phyloP scores from a whole-genome alignment of 2,329 filamentous ascomycete species.

The Aspergillus caelatus region DNA sequence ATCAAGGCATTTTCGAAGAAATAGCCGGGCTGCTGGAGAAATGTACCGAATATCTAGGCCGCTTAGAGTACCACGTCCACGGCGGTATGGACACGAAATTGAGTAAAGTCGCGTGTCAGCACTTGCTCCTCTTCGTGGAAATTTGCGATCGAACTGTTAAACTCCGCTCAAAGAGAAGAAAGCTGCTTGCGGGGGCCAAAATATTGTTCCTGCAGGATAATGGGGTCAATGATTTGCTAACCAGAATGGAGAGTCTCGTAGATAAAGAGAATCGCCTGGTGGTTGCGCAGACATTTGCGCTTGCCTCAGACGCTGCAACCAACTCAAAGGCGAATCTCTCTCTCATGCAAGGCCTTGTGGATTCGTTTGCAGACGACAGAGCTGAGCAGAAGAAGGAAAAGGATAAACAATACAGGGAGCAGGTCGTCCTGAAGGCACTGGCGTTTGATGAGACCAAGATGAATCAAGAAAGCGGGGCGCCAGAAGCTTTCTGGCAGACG shows the following conservation, averaged over 20 bases:
- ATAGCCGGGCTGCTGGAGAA: slow-evolving; percentile 20
- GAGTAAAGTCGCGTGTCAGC: slow-evolving; percentile 21
- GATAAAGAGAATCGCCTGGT: slow-evolving; percentile 21
- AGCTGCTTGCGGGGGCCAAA: slow-evolving; percentile 18
- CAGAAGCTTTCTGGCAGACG: slow-evolving; percentile 20
- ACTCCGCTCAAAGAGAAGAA: slow-evolving; percentile 18
- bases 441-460: slow-evolving; percentile 23
- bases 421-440: slow-evolving; percentile 15
- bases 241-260: slow-evolving; percentile 19
- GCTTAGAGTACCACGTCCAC: slow-evolving; percentile 21
- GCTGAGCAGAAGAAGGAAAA: slow-evolving; percentile 19
- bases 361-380: slow-evolving; percentile 3
- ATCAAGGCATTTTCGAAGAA: slow-evolving; percentile 24
- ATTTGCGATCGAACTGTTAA: slow-evolving; percentile 22
- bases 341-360: slow-evolving; percentile 13
- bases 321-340: slow-evolving; percentile 17
- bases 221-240: slow-evolving; percentile 20
- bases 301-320: slow-evolving; percentile 15
- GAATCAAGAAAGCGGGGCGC: slow-evolving; percentile 16
- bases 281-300: slow-evolving; percentile 19
- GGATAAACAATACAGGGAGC: slow-evolving; percentile 13
- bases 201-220: slow-evolving; percentile 24
- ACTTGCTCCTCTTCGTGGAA: slow-evolving; percentile 24
- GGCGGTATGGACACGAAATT: slow-evolving; percentile 22
- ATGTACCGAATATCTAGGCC: slow-evolving; percentile 19